phyloP scores from a whole-genome alignment of 495 filamentous ascomycete species.

The Hypoxylon perforatum region DNA sequence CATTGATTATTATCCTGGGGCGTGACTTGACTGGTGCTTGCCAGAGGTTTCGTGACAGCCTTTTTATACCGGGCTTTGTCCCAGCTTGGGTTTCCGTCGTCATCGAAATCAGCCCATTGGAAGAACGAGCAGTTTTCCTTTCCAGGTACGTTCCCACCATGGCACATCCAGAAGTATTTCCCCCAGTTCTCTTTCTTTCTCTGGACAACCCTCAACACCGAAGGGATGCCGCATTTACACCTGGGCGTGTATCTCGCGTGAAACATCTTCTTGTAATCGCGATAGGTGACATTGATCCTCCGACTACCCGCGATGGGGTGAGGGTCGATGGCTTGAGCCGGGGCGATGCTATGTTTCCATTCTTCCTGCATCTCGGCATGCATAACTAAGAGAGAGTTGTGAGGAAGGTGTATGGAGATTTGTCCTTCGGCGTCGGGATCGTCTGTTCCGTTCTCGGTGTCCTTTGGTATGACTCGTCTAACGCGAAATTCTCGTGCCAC shows the following conservation, averaged over 20 bases:
- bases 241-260: slow-evolving; percentile 75
- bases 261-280: slow-evolving; percentile 80
- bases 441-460: slow-evolving; percentile 45
- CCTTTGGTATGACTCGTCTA: slow-evolving; percentile 71
- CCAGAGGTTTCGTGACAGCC: not conserved
- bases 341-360: slow-evolving; percentile 83
- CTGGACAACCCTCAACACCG: slow-evolving; percentile 82
- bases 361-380: slow-evolving; percentile 89
- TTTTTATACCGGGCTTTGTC: slow-evolving; percentile 45
- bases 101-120: slow-evolving; percentile 89
- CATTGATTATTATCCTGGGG: not conserved
- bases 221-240: slow-evolving; percentile 74
- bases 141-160: slow-evolving; percentile 78
- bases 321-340: slow-evolving; percentile 77
- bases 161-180: slow-evolving; percentile 95
- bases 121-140: slow-evolving; percentile 85
- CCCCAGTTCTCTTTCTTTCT: slow-evolving; percentile 78
- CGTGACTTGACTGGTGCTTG: not conserved
- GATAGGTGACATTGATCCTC: slow-evolving; percentile 94
- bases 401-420: slow-evolving; percentile 89
- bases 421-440: slow-evolving; percentile 77
- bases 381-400: slow-evolving; percentile 94
- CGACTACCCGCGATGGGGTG: slow-evolving; percentile 83
- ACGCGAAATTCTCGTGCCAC: slow-evolving; percentile 93
- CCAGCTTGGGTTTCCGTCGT: slow-evolving; percentile 84